A percentile compares a stretch with the other conserved stretches of the same genome.
Conservation (phyloP, 2,329 filamentous ascomycete species). For the Thielaviopsis populi region DNA sequence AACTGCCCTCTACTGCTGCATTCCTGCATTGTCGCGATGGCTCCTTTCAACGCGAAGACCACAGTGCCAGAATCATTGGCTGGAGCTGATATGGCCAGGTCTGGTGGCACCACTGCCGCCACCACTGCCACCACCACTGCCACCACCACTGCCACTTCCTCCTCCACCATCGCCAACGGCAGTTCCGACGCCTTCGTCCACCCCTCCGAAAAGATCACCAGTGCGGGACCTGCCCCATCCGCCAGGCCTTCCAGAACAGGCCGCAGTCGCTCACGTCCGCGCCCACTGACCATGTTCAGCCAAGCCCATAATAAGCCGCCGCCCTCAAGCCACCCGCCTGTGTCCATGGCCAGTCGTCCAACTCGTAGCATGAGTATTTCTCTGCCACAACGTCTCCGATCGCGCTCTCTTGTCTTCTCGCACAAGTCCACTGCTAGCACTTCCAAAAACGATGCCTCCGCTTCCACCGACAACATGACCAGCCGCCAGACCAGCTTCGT, state of each 20-base stretch:
- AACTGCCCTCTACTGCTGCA: neutral
- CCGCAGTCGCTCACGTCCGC: constrained; percentile 9
- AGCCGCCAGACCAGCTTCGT: neutral
- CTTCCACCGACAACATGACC: neutral
- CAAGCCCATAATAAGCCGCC: constrained; percentile 1
- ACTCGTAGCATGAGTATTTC: constrained; percentile 36
- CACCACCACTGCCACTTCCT: neutral
- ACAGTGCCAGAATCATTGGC: neutral
- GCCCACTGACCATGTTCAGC: constrained; percentile 9
- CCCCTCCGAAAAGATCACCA: neutral
- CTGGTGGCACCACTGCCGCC: neutral
- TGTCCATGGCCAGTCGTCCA: constrained; percentile 8
- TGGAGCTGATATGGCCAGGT: neutral
- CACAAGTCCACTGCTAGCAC: constrained; percentile 23
- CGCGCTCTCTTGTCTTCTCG: constrained; percentile 29
- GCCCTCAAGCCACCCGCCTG: constrained; percentile 4
- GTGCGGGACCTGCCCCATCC: neutral
- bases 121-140: neutral
- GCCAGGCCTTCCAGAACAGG: neutral
- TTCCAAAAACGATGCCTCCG: constrained; percentile 19
- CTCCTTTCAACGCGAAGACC: neutral
- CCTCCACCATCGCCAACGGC: neutral
- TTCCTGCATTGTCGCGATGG: neutral
- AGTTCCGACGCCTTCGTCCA: neutral
- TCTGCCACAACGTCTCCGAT: constrained; percentile 32